Percentiles rank a stretch among this genome's conserved stretches.
Evolutionary conservation across 192 early-diverging fungal species (phyloP).

Genomic region (Backusella luteola): DNA sequence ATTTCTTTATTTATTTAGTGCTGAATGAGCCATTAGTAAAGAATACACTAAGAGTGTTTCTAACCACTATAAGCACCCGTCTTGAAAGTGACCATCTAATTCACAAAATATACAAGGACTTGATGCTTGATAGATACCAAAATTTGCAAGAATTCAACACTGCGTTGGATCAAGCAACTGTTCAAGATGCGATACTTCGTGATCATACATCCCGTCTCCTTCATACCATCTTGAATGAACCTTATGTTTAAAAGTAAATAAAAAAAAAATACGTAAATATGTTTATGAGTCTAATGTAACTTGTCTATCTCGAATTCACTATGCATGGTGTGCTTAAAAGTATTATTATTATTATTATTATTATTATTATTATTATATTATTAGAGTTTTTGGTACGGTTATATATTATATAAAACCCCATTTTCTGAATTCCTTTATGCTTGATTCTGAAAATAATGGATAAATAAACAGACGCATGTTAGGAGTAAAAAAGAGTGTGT

Average conservation of each 20-base stretch:
- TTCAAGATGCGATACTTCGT: not conserved
- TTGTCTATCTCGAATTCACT: too few species aligned
- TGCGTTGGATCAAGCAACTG: not conserved
- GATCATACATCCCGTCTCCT: not conserved
- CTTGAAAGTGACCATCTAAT: not conserved
- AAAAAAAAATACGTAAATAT: not conserved
- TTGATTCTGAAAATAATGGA: too few species aligned
- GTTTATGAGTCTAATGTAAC: too few species aligned
- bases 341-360: too few species aligned
- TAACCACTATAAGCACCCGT: not conserved
- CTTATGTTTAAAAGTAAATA: not conserved
- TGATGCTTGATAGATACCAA: not conserved
- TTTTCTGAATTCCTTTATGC: too few species aligned
- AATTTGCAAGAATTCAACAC: not conserved
- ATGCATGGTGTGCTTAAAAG: too few species aligned
- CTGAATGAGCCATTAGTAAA: not conserved
- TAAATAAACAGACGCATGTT: too few species aligned
- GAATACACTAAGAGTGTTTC: constrained; percentile 1
- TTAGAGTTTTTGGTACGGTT: too few species aligned
- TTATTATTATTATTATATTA: too few species aligned
- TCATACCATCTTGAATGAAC: not conserved
- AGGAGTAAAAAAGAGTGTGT: too few species aligned
- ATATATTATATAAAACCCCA: too few species aligned
- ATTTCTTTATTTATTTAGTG: not conserved
- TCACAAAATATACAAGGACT: not conserved